A percentile compares a stretch with the other conserved stretches of the same genome.
Evolutionary conservation across 495 filamentous ascomycete genomes (phyloP).

Genomic region (Rostrohypoxylon terebratum): DNA sequence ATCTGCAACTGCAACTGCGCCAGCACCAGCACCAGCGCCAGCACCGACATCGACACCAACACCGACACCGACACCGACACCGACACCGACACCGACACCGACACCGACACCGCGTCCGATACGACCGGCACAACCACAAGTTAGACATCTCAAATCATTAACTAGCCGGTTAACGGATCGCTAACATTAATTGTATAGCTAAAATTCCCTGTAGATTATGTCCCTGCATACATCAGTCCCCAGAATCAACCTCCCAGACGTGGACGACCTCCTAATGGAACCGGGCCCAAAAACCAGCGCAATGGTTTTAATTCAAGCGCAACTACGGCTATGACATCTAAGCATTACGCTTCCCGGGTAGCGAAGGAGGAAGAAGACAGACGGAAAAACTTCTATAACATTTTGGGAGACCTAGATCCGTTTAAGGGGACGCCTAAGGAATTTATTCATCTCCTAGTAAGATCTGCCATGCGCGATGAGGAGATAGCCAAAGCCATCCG

Average conservation of each 20-base stretch:
- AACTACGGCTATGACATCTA: not conserved
- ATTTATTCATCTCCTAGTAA: slow-evolving; percentile 7
- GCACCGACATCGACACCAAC: not conserved
- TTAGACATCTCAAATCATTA: not conserved
- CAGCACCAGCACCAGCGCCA: not conserved
- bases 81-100: not conserved
- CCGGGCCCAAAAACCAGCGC: not conserved
- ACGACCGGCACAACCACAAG: not conserved
- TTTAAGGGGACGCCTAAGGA: slow-evolving; percentile 6
- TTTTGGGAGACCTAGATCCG: not conserved
- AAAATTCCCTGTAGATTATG: not conserved
- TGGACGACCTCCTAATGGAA: not conserved
- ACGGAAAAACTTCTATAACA: not conserved
- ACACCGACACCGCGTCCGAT: not conserved
- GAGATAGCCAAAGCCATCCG: slow-evolving; percentile 4
- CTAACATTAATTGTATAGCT: not conserved
- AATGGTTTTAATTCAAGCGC: slow-evolving; percentile 5
- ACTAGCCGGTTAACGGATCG: not conserved
- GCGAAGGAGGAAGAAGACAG: not conserved
- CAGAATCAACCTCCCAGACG: not conserved
- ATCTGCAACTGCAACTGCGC: too few relatives aligned
- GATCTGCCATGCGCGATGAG: slow-evolving; percentile 1
- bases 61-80: not conserved
- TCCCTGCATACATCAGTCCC: not conserved
- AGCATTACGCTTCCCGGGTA: not conserved